Conservation (phyloP, 371 early-diverging fungal species). For the Mucor sp. region DNA sequence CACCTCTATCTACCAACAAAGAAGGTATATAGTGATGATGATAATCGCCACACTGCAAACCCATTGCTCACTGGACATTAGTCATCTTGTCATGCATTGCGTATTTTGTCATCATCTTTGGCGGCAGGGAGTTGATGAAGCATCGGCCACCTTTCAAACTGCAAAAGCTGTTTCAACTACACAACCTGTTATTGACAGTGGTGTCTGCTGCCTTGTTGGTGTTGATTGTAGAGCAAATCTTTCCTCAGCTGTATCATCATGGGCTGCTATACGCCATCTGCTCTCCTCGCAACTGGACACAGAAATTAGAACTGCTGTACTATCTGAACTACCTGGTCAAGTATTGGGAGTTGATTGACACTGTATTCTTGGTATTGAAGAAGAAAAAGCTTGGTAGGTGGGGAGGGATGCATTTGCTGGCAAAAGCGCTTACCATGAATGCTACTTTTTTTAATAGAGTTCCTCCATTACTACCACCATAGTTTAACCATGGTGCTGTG, state of each 20-base stretch:
- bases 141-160: conserved; percentile 57
- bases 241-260: conserved; percentile 59
- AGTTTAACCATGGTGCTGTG: conserved; percentile 80
- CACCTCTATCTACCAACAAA: conserved; percentile 61
- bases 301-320: conserved; percentile 62
- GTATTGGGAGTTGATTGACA: conserved; percentile 73
- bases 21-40: conserved; percentile 23
- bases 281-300: conserved; percentile 52
- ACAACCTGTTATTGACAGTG: conserved; percentile 70
- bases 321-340: conserved; percentile 75
- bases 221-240: conserved; percentile 67
- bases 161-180: conserved; percentile 63
- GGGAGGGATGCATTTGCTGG: too few relatives aligned
- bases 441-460: conserved; percentile 38
- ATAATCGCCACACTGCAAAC: too few relatives aligned
- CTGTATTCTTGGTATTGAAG: conserved; percentile 67
- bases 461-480: conserved; percentile 85
- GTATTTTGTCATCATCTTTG: conserved; percentile 69
- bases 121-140: conserved; percentile 61
- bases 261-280: conserved; percentile 70
- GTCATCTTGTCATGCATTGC: conserved; percentile 51
- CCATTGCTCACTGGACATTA: conserved; percentile 6
- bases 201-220: conserved; percentile 61
- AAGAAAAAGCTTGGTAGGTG: conserved; percentile 57
- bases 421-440: too few relatives aligned